These are phyloP conservation scores for Exophiala viscosa DNA, from an alignment of 2,329 filamentous ascomycete genomes.

Conservation along the genomic window DNA sequence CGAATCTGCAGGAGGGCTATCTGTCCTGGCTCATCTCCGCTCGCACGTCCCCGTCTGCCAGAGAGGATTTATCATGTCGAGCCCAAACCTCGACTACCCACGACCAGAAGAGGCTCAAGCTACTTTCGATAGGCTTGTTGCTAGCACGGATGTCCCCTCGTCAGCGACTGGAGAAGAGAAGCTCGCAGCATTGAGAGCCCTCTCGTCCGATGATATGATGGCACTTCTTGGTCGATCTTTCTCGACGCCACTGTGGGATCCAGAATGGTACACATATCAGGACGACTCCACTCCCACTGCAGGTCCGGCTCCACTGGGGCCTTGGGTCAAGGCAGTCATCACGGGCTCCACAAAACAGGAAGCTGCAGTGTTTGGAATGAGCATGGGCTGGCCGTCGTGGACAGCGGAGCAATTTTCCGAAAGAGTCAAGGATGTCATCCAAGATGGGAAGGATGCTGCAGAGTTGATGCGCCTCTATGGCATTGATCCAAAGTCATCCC, in stretches of 20 bases:
- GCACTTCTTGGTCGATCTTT: slow-evolving; percentile 2
- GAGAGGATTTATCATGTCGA: slow-evolving; percentile 13
- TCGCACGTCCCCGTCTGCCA: slow-evolving; percentile 14
- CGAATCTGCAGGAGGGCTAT: slow-evolving; percentile 47
- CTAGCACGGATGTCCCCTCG: slow-evolving; percentile 3
- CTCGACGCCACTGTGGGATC: slow-evolving; percentile 14
- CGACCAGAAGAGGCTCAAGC: slow-evolving; percentile 11
- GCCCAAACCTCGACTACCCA: slow-evolving; percentile 15
- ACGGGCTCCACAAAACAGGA: slow-evolving; percentile 12
- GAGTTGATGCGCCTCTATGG: slow-evolving; percentile 10
- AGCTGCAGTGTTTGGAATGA: slow-evolving; percentile 7
- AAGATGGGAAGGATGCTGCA: slow-evolving; percentile 2
- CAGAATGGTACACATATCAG: slow-evolving; percentile 14
- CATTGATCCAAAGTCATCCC: slow-evolving; percentile 3
- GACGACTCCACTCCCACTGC: slow-evolving; percentile 10
- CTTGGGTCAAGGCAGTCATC: slow-evolving; percentile 14
- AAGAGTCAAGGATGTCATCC: slow-evolving; percentile 2
- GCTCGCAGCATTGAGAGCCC: slow-evolving; percentile 7
- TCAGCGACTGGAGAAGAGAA: slow-evolving; percentile 11
- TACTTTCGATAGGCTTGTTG: slow-evolving; percentile 14
- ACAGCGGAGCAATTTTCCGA: slow-evolving; percentile 6
- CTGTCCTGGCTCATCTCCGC: slow-evolving; percentile 28
- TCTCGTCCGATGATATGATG: slow-evolving; percentile 6
- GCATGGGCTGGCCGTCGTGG: slow-evolving; percentile 9
- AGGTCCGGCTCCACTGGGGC: slow-evolving; percentile 13